Percentiles rank a stretch among this genome's conserved stretches.
These are phyloP conservation scores for Dryadomyces quercus-mongolicae DNA, from an alignment of 2,329 filamentous ascomycete genomes.

Conservation along the genomic window DNA sequence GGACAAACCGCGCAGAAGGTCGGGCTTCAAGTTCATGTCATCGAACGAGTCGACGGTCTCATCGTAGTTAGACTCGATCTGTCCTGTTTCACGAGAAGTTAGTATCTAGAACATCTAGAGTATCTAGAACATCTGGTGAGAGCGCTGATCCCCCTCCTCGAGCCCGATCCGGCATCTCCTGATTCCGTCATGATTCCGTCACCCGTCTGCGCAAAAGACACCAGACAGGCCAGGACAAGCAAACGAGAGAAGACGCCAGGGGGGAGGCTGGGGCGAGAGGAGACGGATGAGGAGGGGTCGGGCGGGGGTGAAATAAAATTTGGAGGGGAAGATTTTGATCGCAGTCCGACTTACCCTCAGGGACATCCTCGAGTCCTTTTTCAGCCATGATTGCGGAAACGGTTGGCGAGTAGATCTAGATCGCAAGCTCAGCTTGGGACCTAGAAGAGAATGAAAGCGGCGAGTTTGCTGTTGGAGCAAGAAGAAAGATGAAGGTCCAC, in stretches of 20 bases:
- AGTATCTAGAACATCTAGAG: too few relatives aligned
- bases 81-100: too few relatives aligned
- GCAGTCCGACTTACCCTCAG: slow-evolving; percentile 60
- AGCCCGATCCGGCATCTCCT: too few relatives aligned
- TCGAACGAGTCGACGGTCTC: slow-evolving; percentile 99
- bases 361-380: slow-evolving; percentile 97
- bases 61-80: slow-evolving; percentile 99
- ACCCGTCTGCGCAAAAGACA: too few relatives aligned
- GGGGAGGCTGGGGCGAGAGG: not conserved
- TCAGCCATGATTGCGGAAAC: slow-evolving; percentile 92
- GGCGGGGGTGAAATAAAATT: not conserved
- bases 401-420: slow-evolving; percentile 45
- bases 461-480: slow-evolving; percentile 25
- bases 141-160: too few relatives aligned
- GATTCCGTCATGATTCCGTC: not conserved
- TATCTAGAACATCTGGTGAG: slow-evolving; percentile 12
- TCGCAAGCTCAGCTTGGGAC: slow-evolving; percentile 71
- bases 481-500: slow-evolving; percentile 21
- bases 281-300: not conserved
- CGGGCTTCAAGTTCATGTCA: slow-evolving; percentile 91
- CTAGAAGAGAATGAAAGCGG: slow-evolving; percentile 33
- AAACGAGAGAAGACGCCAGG: too few relatives aligned
- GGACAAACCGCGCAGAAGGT: slow-evolving; percentile 96
- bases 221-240: too few relatives aligned
- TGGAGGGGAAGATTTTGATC: not conserved